Evolutionary conservation across 257 asterid genomes (phyloP).

Genomic region (Solanum gandarillasii): DNA sequence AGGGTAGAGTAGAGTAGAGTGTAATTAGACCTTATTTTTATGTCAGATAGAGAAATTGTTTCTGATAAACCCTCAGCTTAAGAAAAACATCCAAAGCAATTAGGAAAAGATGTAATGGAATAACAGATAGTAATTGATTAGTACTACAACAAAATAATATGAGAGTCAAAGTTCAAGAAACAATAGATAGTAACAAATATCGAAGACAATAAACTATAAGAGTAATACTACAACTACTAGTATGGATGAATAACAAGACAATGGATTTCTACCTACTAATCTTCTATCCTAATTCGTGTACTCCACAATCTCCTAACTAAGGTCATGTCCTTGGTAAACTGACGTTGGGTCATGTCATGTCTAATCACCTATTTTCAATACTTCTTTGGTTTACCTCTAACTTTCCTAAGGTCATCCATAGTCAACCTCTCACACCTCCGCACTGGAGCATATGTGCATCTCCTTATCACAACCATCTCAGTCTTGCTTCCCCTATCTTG

Average conservation of each 20-base stretch:
- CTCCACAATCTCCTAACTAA: background rate
- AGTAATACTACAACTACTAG: background rate
- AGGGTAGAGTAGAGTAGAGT: background rate
- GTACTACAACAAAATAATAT: background rate
- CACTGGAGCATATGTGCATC: background rate
- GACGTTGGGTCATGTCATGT: background rate
- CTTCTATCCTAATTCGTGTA: background rate
- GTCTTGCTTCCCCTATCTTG: background rate
- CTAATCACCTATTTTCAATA: background rate
- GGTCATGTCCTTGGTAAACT: background rate
- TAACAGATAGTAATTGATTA: background rate
- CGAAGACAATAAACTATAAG: background rate
- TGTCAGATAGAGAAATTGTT: background rate
- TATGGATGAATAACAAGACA: background rate
- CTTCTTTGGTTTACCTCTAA: background rate
- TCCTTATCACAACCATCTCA: background rate
- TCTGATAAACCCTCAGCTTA: background rate
- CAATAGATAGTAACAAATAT: background rate
- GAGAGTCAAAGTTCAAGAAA: background rate
- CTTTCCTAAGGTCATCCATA: background rate
- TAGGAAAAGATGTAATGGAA: background rate
- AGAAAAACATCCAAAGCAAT: background rate
- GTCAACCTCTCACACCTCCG: background rate
- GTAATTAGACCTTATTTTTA: background rate
- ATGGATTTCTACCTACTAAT: background rate